phyloP scores from a whole-genome alignment of 129 eudicot species.

The Escallonia herrerae region DNA sequence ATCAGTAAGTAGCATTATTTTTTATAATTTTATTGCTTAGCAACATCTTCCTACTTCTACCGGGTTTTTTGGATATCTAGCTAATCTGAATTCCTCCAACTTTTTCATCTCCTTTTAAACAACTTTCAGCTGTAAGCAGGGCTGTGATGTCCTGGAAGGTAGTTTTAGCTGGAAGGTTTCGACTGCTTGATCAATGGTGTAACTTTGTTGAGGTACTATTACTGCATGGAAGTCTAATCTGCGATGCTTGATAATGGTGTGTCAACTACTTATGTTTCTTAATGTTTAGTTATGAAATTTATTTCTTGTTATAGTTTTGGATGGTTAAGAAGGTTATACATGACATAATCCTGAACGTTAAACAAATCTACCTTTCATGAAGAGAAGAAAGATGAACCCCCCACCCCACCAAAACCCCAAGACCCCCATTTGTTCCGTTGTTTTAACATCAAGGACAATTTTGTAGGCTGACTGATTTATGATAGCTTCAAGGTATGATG shows the following conservation, averaged over 20 bases:
- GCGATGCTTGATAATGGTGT: background rate
- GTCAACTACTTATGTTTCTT: too few species aligned
- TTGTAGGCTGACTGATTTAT: too few species aligned
- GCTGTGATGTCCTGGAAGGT: slow-evolving; percentile 87
- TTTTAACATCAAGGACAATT: too few species aligned
- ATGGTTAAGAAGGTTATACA: too few species aligned
- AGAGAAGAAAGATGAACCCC: too few species aligned
- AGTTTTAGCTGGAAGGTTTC: slow-evolving; percentile 85
- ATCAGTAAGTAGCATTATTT: slow-evolving; percentile 57
- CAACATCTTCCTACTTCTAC: background rate
- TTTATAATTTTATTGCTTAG: background rate
- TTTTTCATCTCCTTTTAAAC: background rate
- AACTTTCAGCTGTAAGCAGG: slow-evolving; percentile 70
- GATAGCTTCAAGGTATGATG: too few species aligned
- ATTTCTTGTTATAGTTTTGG: too few species aligned
- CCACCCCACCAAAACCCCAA: too few species aligned
- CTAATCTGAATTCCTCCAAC: background rate
- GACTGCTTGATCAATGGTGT: slow-evolving; percentile 93
- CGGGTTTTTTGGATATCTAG: background rate
- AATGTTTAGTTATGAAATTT: too few species aligned
- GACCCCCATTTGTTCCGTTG: too few species aligned
- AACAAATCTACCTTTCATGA: too few species aligned
- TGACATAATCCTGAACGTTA: too few species aligned
- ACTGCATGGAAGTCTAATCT: background rate
- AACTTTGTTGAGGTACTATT: slow-evolving; percentile 70